A percentile compares a stretch with the other conserved stretches of the same genome.
Evolutionary conservation across 129 eudicot genomes (phyloP).

Genomic region (Tanacetum coccineum): DNA sequence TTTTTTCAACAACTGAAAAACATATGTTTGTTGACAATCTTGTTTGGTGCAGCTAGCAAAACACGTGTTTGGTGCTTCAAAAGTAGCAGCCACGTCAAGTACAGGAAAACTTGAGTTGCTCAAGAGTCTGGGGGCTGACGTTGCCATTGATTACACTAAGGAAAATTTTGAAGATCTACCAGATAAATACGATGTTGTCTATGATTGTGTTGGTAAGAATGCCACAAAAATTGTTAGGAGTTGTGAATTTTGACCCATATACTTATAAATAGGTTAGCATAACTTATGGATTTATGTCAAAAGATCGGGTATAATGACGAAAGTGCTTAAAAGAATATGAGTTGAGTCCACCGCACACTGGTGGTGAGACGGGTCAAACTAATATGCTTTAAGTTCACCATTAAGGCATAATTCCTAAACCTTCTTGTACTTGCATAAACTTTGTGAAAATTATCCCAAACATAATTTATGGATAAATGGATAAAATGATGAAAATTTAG

Average conservation of each 20-base stretch:
- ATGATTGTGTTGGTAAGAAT: slow-evolving; percentile 83
- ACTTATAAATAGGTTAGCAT: neutral
- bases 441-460: no score
- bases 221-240: neutral
- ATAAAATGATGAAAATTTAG: no score
- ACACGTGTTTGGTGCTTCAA: slow-evolving; percentile 84
- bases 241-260: neutral
- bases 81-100: slow-evolving; percentile 84
- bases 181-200: slow-evolving; percentile 83
- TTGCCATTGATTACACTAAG: slow-evolving; percentile 91
- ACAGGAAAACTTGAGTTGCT: slow-evolving; percentile 70
- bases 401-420: no score
- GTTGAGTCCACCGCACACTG: neutral
- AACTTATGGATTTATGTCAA: neutral
- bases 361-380: no score
- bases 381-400: no score
- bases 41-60: slow-evolving; percentile 61
- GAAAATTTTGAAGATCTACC: slow-evolving; percentile 80
- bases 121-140: slow-evolving; percentile 81
- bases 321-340: neutral
- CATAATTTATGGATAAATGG: no score
- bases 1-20: no score
- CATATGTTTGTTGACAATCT: neutral
- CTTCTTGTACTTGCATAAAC: no score
- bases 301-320: neutral